Evolutionary conservation across 1,139 yeast genomes (phyloP).

Genomic region (Protomyces arabidopsidicola): DNA sequence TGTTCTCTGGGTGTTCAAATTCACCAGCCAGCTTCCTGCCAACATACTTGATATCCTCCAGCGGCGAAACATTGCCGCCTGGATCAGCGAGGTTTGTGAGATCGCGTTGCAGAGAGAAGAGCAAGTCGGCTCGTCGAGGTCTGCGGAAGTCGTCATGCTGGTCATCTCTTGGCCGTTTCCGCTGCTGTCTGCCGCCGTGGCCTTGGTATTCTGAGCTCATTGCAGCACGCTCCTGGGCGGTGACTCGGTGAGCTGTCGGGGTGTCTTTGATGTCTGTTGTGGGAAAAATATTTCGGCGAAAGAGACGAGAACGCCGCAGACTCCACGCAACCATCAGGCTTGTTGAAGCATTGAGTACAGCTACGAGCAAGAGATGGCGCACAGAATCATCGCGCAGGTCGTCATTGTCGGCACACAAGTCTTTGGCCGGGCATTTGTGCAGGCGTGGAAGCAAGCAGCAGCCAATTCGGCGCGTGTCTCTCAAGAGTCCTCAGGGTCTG

Average conservation of each 20-base stretch:
- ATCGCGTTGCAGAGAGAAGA: conserved; percentile 20
- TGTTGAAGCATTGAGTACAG: no score
- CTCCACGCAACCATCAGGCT: background rate
- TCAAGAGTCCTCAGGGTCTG: conserved; percentile 3
- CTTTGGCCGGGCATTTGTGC: conserved; percentile 93
- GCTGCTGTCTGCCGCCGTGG: conserved; percentile 20
- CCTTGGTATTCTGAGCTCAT: background rate
- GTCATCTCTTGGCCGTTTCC: conserved; percentile 18
- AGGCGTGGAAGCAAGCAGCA: conserved; percentile 95
- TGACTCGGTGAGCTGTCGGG: no score
- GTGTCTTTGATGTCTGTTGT: no score
- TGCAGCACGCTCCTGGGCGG: no score
- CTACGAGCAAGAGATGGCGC: conserved; percentile 10
- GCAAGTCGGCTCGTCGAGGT: conserved; percentile 13
- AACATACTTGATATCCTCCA: conserved; percentile 30
- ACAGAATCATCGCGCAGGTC: conserved; percentile 49
- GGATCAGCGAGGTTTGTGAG: conserved; percentile 16
- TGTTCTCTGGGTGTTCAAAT: conserved; percentile 27
- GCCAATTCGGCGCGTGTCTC: conserved; percentile 56
- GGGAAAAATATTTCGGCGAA: no score
- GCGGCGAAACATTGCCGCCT: conserved; percentile 9
- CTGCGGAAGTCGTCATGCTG: conserved; percentile 21
- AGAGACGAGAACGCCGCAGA: no score
- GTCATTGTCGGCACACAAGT: conserved; percentile 92
- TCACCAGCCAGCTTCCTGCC: conserved; percentile 28